A percentile compares a stretch with the other conserved stretches of the same genome.
These are phyloP conservation scores for Hypericum androsaemum DNA, from an alignment of 345 rosid species.

Conservation along the genomic window DNA sequence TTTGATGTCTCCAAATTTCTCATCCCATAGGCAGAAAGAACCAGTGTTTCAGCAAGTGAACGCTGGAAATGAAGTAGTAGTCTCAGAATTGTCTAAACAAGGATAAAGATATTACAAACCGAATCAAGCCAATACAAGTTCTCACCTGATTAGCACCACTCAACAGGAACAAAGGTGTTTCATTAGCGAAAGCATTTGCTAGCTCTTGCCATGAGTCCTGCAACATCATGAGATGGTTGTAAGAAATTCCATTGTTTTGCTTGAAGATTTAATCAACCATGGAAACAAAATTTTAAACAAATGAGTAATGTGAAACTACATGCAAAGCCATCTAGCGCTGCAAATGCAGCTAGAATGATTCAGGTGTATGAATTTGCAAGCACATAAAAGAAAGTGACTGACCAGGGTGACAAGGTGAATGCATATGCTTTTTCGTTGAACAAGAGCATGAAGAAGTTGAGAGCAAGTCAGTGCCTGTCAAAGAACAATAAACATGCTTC, in stretches of 20 bases:
- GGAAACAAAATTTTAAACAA: too few species aligned
- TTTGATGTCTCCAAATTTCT: slow-evolving; percentile 62
- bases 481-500: not conserved
- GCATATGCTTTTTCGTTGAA: slow-evolving; percentile 66
- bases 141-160: slow-evolving; percentile 81
- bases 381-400: slow-evolving; percentile 22
- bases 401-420: slow-evolving; percentile 78
- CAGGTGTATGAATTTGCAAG: not conserved
- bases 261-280: too few species aligned
- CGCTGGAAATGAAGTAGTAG: slow-evolving; percentile 42
- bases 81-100: slow-evolving; percentile 9
- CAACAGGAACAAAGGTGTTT: slow-evolving; percentile 56
- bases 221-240: slow-evolving; percentile 14
- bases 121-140: slow-evolving; percentile 11
- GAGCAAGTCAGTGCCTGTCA: slow-evolving; percentile 68
- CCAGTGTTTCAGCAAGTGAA: slow-evolving; percentile 85
- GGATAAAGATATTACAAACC: not conserved
- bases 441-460: slow-evolving; percentile 76
- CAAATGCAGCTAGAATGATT: too few species aligned
- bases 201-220: slow-evolving; percentile 91
- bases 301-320: too few species aligned
- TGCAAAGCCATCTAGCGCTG: too few species aligned
- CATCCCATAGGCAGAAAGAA: slow-evolving; percentile 86
- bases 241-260: too few species aligned
- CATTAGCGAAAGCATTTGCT: slow-evolving; percentile 83